phyloP scores from a whole-genome alignment of 1,284 basidiomycete genomes.

The Agroathelia rolfsii region DNA sequence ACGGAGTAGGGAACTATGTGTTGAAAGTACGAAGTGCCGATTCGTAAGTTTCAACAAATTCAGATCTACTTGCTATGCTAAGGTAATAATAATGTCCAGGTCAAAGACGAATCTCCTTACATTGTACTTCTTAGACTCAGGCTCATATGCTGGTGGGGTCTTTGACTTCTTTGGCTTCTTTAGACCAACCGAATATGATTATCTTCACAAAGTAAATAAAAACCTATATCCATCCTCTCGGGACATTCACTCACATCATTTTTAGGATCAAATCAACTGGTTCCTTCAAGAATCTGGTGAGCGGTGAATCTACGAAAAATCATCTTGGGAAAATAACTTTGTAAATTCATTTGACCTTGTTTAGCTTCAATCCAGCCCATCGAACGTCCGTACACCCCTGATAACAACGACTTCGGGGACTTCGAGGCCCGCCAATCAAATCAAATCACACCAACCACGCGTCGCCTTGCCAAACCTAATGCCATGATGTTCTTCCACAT shows the following conservation, averaged over 20 bases:
- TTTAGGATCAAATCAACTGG: slow-evolving; percentile 76
- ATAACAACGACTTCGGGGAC: slow-evolving; percentile 57
- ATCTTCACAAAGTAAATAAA: slow-evolving; percentile 50
- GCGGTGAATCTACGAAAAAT: slow-evolving; percentile 11
- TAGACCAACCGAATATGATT: slow-evolving; percentile 68
- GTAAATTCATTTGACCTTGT: slow-evolving; percentile 1
- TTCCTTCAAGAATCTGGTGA: slow-evolving; percentile 69
- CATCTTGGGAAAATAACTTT: neutral
- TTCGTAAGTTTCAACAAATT: slow-evolving; percentile 47
- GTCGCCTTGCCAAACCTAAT: slow-evolving; percentile 77
- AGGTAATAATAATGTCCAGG: slow-evolving; percentile 26
- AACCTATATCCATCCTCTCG: neutral
- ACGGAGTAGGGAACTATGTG: slow-evolving; percentile 85
- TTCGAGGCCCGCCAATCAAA: slow-evolving; percentile 48
- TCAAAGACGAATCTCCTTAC: slow-evolving; percentile 84
- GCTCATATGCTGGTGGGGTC: slow-evolving; percentile 56
- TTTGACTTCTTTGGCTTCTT: slow-evolving; percentile 53
- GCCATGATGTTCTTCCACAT: slow-evolving; percentile 96
- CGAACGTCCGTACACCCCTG: slow-evolving; percentile 72
- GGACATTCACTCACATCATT: slow-evolving; percentile 1
- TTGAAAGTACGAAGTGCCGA: slow-evolving; percentile 69
- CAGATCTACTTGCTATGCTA: slow-evolving; percentile 9
- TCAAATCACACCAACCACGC: slow-evolving; percentile 44
- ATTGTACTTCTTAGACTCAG: slow-evolving; percentile 90
- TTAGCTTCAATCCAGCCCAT: slow-evolving; percentile 54